These are phyloP conservation scores for Zoysia matrella DNA, from an alignment of 202 grass and related monocot genomes.

Conservation along the genomic window DNA sequence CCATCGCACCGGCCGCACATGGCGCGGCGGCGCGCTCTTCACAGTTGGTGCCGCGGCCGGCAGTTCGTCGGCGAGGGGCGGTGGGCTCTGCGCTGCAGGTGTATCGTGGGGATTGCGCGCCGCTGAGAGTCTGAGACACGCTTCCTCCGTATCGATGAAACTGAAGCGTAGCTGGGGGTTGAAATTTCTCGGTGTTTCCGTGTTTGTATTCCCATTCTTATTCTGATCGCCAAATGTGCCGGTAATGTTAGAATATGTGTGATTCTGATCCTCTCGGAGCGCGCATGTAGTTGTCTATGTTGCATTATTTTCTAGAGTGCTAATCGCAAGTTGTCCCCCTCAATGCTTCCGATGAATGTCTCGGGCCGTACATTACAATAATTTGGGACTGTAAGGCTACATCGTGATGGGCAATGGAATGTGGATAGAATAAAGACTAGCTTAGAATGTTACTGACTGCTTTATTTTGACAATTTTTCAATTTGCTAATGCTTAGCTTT, in stretches of 20 bases:
- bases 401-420: too few species aligned
- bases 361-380: too few species aligned
- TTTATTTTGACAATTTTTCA: neutral
- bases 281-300: neutral
- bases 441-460: neutral
- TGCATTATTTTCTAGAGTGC: neutral
- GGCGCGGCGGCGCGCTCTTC: neutral
- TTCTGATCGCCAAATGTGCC: neutral
- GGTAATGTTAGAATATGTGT: neutral
- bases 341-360: neutral
- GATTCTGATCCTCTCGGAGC: too few species aligned
- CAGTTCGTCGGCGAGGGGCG: neutral
- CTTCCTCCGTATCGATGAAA: neutral
- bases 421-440: neutral
- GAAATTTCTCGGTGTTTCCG: neutral
- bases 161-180: neutral
- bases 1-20: neutral
- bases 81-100: neutral
- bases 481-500: slow-evolving; percentile 18
- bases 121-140: neutral
- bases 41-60: neutral
- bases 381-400: too few species aligned
- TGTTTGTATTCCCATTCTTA: neutral
- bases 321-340: neutral
- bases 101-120: neutral